Evolutionary conservation across 441 rosid species (phyloP), one percentile per base, ranked within the genome.

Genomic region (Pelargonium citronellum): DNA sequence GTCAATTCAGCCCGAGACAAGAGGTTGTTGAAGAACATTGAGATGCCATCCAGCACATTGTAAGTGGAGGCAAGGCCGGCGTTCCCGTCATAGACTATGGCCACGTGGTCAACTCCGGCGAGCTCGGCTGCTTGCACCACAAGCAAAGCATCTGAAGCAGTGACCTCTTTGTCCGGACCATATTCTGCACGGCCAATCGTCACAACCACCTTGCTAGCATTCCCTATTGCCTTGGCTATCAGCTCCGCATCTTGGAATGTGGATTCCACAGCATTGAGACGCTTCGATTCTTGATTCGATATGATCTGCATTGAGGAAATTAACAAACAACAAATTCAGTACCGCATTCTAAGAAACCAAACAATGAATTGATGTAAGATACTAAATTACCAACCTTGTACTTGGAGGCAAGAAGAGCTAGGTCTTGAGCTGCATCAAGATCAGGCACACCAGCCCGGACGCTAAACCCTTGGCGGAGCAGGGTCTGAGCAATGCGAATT

Each of bases 221-320:
- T 91, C 20, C 99, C 99, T 22, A 94, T 94, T n/a, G 99, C 96
- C 77, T 87, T 94, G 46, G 99, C 97, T 58, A 91, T 90, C 44
- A 92, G 85, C 72, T 94, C 90, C 3, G 88, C 81, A 64, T 85
- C 89, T 62, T 82, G 57, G 78, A 87, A 89, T 7, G 87, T 71
- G 43, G 93, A 94, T 79, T 89, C 84, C 4, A 94, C 99, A 0
- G 99, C 99, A 66, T 94, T 91, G 60, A 94, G 86, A 13, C 91
- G 89, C 39, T 76, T 91, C n/a, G 81, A 79, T 71, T 91, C 89
- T 19, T 91, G 95, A 0, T 83, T 87, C 6, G 97, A 90, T 84
- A 94, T 84, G 75, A 94, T 83, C 99, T 71, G 0, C 15, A 20
- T 67, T 37, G 0, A n/a, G n/a, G 39, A 34, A 34, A 5, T 6